Percentiles rank a stretch among this genome's conserved stretches.
Conservation (phyloP, 2,329 filamentous ascomycete genomes). For the Colletotrichum truncatum region DNA sequence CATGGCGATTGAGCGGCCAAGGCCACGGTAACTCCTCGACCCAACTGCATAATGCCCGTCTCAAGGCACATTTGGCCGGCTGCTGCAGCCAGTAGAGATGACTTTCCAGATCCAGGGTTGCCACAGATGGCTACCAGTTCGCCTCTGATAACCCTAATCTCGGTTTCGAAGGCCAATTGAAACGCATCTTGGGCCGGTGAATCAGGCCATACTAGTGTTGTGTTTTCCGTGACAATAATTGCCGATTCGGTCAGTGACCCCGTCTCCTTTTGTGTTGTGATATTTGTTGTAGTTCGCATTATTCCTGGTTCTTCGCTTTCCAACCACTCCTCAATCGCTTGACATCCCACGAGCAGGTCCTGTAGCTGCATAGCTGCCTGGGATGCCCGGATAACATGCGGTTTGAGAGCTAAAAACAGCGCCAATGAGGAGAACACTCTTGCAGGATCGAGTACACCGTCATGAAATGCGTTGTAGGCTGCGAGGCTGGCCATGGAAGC, state of each 20-base stretch:
- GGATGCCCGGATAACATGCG: neutral
- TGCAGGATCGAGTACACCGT: neutral
- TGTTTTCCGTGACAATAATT: neutral
- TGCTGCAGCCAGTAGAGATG: neutral
- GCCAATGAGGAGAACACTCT: neutral
- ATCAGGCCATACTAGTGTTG: neutral
- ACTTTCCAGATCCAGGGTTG: neutral
- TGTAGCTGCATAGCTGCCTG: neutral
- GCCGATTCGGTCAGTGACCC: neutral
- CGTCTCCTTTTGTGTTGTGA: too few species aligned
- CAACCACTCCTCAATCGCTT: neutral
- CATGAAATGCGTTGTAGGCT: neutral
- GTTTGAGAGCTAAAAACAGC: conserved; percentile 1
- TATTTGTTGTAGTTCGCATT: neutral
- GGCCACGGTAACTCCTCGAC: neutral
- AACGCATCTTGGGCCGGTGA: neutral
- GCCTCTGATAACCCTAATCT: neutral
- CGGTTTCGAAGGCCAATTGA: neutral
- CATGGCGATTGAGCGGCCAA: neutral
- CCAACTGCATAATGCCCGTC: neutral
- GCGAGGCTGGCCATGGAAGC: neutral
- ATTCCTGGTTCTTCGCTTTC: neutral
- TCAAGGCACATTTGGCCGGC: neutral
- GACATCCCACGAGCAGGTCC: neutral
- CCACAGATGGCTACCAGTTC: neutral